A percentile compares a stretch with the other conserved stretches of the same genome.
These are phyloP conservation scores for Arctium lappa DNA, from an alignment of 129 eudicot genomes.

Conservation along the genomic window DNA sequence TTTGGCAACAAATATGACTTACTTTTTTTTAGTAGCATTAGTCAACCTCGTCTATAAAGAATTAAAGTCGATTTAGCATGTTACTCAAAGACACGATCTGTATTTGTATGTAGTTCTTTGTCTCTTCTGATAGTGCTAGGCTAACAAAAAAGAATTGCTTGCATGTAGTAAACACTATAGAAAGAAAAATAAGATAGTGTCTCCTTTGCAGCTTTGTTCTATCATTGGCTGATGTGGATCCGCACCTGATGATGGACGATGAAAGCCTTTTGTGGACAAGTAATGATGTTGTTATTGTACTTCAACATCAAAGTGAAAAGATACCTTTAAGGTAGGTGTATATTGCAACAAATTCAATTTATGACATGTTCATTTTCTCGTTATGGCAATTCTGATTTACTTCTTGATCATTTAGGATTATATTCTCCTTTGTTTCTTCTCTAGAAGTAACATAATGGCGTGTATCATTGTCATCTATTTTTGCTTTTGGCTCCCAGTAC, in stretches of 20 bases:
- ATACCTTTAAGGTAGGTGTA: slow-evolving; percentile 76
- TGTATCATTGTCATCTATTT: not conserved
- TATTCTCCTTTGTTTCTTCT: not conserved
- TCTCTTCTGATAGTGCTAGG: not conserved
- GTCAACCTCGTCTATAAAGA: not conserved
- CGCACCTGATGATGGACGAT: slow-evolving; percentile 98
- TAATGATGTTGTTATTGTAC: slow-evolving; percentile 94
- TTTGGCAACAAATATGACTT: no score
- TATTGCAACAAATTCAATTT: not conserved
- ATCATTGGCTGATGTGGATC: slow-evolving; percentile 96
- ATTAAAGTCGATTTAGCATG: not conserved
- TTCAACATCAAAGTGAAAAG: slow-evolving; percentile 81
- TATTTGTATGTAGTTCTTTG: not conserved
- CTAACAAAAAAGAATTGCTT: not conserved
- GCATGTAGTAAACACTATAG: not conserved
- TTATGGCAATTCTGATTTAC: not conserved
- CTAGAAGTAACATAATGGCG: not conserved
- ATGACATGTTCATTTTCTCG: slow-evolving; percentile 7
- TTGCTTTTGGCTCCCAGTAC: not conserved
- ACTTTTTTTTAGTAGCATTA: not conserved
- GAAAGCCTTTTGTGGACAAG: slow-evolving; percentile 98
- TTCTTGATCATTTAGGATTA: not conserved
- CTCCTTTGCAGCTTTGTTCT: slow-evolving; percentile 76
- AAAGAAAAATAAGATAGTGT: slow-evolving; percentile 4
- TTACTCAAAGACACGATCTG: not conserved